Evolutionary conservation across 306 rosid genomes (phyloP).

Genomic region (Acmispon strigosus): DNA sequence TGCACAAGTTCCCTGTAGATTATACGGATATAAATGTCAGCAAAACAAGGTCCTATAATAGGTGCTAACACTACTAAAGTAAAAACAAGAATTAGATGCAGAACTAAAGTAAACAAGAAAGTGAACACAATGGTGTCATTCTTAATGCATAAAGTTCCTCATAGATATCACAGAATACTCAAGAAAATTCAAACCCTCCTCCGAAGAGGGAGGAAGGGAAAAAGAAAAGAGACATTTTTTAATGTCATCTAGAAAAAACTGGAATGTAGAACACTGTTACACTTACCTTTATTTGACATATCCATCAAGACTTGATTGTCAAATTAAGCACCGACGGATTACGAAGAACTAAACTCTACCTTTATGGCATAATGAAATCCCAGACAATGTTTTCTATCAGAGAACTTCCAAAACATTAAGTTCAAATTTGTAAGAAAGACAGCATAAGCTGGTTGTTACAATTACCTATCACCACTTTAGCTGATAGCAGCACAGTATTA

Average conservation of each 20-base stretch:
- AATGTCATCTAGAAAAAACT: too few relatives aligned
- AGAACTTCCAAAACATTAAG: background rate
- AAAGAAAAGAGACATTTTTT: too few relatives aligned
- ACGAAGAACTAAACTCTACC: background rate
- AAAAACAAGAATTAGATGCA: background rate
- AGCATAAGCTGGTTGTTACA: background rate
- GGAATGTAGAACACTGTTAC: background rate
- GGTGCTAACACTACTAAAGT: background rate
- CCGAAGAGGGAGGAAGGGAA: too few relatives aligned
- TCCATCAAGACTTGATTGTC: background rate
- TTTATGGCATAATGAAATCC: background rate
- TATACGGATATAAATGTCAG: slow-evolving; percentile 27
- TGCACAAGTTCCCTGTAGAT: slow-evolving; percentile 76
- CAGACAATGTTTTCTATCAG: background rate
- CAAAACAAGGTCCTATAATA: background rate
- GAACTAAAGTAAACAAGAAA: background rate
- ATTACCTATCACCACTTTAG: too few relatives aligned
- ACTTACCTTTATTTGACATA: slow-evolving; percentile 7
- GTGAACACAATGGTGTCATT: background rate
- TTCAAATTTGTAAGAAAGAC: background rate
- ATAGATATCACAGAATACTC: background rate
- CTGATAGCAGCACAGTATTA: too few relatives aligned
- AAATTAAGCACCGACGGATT: background rate
- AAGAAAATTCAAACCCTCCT: background rate
- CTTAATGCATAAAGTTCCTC: too few relatives aligned